phyloP scores from a whole-genome alignment of 345 rosid species.

The Eucalyptus regnans region DNA sequence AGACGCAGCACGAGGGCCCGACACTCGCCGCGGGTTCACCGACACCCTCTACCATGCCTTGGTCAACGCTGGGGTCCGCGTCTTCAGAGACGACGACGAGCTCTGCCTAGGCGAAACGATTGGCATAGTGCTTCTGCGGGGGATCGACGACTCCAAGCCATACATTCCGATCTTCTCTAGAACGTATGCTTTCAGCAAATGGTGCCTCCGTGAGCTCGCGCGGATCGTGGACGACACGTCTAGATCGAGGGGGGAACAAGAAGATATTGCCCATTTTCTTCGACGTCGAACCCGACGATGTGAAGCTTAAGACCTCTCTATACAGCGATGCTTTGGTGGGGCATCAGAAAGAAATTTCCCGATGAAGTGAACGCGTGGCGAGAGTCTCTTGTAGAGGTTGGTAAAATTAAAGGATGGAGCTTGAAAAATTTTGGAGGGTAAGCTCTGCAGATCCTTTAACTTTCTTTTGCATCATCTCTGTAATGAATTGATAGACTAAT shows the following conservation, averaged over 20 bases:
- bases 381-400: not conserved
- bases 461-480: not conserved
- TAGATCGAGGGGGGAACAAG: not conserved
- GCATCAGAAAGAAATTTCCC: not conserved
- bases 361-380: not conserved
- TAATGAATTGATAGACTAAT: not conserved
- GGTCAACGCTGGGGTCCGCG: not conserved
- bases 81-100: not conserved
- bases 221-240: not conserved
- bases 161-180: not conserved
- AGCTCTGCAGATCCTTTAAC: not conserved
- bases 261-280: not conserved
- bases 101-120: not conserved
- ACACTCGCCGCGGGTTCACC: not conserved
- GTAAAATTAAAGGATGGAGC: not conserved
- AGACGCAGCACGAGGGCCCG: not conserved
- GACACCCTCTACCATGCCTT: not conserved
- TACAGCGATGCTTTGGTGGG: not conserved
- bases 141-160: not conserved
- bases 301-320: not conserved
- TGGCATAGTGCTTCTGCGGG: not conserved
- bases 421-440: not conserved
- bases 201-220: not conserved
- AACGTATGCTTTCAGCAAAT: not conserved
- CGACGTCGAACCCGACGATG: not conserved